Evolutionary conservation across 805 yeast species (phyloP), one percentile per base, ranked within the genome.

Genomic region (Metschnikowia shivogae): DNA sequence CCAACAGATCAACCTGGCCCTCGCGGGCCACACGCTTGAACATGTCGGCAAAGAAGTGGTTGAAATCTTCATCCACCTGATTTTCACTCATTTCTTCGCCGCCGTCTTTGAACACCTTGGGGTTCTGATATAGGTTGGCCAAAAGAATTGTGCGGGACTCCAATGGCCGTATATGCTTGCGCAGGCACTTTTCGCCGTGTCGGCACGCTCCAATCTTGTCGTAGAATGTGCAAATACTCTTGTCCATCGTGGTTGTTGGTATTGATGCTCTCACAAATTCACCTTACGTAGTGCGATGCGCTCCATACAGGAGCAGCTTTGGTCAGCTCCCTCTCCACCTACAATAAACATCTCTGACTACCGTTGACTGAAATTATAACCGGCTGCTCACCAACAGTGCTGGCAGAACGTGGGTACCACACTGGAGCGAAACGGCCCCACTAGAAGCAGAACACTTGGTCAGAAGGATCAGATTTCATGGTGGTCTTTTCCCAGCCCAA

Each of bases 201-300:
- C 97, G 74, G 58, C 98, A 90, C 0, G 96, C 95, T 0, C 98
- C 98, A 27, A 89, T 86, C 60, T 84, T 87, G 50, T 76, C 72
- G 59, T 82, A 89, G 60, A 89, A 89, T 32, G 79, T 69, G 52
- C 84, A 78, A 14, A 54, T 38, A 5, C 53, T 42, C 26, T 46
- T 42, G 14, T 52, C 55, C 57, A 54, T 54, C 19, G 13, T 22
- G 26, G 26, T 22, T 22, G 17, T 28, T 14, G 22, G 14, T 19
- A 12, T 11, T 32, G 39, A 14, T 36, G 13, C 9, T 13, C 13
- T 14, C 22, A 26, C 7, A 29, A n/a, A 29, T 29, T 29, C 31
- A 12, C 31, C 22, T 12, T 20, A 26, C 13, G 14, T 39, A 10
- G 29, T 12, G 19, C 19, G 37, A 38, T 26, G 33, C 27, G 42